Evolutionary conservation across 192 early-diverging fungal genomes (phyloP).

Genomic region (Rhizoclosmatium globosum): DNA sequence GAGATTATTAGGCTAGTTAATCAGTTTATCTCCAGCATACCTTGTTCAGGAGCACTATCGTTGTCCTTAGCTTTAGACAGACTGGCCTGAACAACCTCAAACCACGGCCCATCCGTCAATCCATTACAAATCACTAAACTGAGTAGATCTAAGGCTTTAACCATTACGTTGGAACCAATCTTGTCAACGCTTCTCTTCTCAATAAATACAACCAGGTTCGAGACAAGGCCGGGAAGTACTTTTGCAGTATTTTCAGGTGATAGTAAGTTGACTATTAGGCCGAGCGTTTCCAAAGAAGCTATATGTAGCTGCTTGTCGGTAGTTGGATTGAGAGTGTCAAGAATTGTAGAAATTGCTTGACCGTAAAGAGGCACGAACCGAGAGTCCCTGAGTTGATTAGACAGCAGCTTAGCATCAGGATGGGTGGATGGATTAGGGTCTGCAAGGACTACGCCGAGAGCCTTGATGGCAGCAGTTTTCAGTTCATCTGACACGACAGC

Average conservation of each 20-base stretch:
- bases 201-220: conserved; percentile 13
- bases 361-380: not conserved
- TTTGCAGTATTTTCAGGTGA: not conserved
- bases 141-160: not conserved
- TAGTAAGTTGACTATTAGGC: not conserved
- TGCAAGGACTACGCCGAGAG: not conserved
- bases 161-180: not conserved
- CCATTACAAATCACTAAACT: not conserved
- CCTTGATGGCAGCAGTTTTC: not conserved
- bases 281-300: not conserved
- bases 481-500: conserved; percentile 11
- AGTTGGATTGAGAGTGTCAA: not conserved
- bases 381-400: not conserved
- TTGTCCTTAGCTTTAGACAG: not conserved
- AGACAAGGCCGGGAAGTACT: conserved; percentile 20
- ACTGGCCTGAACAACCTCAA: not conserved
- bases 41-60: no score
- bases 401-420: not conserved
- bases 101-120: conserved; percentile 1
- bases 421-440: not conserved
- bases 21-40: not conserved
- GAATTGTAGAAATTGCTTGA: not conserved
- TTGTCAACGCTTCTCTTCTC: not conserved
- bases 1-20: no score
- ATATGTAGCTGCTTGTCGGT: not conserved